Evolutionary conservation across 805 yeast genomes (phyloP).

Genomic region (Vanderwaltozyma verrucispora): DNA sequence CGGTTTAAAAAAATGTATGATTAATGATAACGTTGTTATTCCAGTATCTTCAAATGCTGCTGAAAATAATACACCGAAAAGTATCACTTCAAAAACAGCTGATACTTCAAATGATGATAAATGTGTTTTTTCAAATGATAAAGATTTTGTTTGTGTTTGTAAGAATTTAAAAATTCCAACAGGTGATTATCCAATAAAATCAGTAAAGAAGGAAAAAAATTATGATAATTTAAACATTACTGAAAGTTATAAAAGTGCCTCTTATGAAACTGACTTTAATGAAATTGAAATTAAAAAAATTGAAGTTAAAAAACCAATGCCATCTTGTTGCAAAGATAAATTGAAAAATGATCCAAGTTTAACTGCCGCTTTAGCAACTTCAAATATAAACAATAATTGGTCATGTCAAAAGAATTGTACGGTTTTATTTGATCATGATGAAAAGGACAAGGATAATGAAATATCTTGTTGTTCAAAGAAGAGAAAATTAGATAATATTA

Average conservation of each 20-base stretch:
- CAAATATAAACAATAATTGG: not conserved
- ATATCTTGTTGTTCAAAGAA: not conserved
- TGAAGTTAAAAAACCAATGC: not conserved
- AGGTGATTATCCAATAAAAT: not conserved
- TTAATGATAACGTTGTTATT: not conserved
- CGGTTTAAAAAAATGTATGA: conserved; percentile 4
- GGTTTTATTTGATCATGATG: not conserved
- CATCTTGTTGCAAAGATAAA: not conserved
- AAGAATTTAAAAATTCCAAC: conserved; percentile 4
- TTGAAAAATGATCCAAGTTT: not conserved
- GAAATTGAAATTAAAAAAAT: not conserved
- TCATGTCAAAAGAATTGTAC: conserved; percentile 4
- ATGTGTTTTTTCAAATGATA: conserved; percentile 2
- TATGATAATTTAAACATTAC: not conserved
- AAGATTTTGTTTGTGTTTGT: conserved; percentile 2
- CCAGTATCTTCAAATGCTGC: not conserved
- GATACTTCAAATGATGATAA: not conserved
- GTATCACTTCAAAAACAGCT: not conserved
- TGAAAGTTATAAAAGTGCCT: not conserved
- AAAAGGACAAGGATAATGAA: not conserved
- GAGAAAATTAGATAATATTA: not conserved
- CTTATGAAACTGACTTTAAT: conserved; percentile 1
- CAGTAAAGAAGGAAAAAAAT: not conserved
- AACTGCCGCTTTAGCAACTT: too few species aligned
- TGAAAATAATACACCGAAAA: not conserved